Conservation (phyloP, 2,329 filamentous ascomycete genomes). For the Neofusicoccum kwambonambiense region DNA sequence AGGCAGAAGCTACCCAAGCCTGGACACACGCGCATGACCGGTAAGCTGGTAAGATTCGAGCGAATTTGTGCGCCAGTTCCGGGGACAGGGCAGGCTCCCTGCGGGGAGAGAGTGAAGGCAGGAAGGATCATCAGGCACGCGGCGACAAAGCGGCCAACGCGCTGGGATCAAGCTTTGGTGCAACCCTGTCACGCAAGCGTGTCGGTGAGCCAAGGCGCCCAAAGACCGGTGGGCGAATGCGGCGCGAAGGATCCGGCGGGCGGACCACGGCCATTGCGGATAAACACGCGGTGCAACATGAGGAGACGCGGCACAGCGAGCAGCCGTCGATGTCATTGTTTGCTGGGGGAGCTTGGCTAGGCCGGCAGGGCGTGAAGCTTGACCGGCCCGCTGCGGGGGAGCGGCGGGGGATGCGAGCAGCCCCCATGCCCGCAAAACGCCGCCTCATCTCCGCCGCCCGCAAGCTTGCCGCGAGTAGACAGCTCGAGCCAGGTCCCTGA, state of each 20-base stretch:
- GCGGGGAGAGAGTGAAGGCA: constrained; percentile 6
- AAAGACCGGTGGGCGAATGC: constrained; percentile 5
- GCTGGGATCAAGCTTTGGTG: constrained; percentile 16
- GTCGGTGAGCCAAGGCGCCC: not conserved
- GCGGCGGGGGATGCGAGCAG: not conserved
- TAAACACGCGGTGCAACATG: not conserved
- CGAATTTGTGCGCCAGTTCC: not conserved
- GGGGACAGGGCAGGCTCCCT: not conserved
- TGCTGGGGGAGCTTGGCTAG: not conserved
- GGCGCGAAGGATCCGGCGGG: constrained; percentile 14
- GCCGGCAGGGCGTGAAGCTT: not conserved
- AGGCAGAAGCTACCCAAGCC: not conserved
- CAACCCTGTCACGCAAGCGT: constrained; percentile 4
- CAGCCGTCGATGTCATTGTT: not conserved
- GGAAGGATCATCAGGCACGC: constrained; percentile 16
- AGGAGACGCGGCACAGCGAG: not conserved
- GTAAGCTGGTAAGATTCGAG: constrained; percentile 6
- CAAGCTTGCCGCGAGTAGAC: not conserved
- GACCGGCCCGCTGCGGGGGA: not conserved
- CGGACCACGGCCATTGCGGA: not conserved
- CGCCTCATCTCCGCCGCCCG: not conserved
- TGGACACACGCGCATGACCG: constrained; percentile 3
- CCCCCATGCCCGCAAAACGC: not conserved
- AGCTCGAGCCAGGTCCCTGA: not conserved
- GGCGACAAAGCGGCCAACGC: constrained; percentile 2